These are phyloP conservation scores for Acacia melanoxylon DNA, from an alignment of 306 rosid genomes.

Conservation along the genomic window DNA sequence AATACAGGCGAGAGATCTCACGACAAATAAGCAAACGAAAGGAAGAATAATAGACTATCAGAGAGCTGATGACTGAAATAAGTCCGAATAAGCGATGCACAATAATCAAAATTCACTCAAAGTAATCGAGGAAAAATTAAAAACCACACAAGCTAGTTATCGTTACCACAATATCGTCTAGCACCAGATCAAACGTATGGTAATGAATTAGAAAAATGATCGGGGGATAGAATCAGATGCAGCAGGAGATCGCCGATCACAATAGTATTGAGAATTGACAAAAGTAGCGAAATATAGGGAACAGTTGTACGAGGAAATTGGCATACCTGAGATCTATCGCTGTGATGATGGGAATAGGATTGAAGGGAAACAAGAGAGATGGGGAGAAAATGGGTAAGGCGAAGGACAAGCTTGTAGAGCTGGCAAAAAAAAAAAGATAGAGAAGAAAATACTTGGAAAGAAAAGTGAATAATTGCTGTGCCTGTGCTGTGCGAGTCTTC, in stretches of 20 bases:
- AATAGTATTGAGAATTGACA: conserved; percentile 26
- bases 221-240: conserved; percentile 16
- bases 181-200: conserved; percentile 32
- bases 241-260: conserved; percentile 41
- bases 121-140: conserved; percentile 13
- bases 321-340: conserved; percentile 68
- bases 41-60: conserved; percentile 3
- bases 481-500: conserved; percentile 44
- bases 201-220: conserved; percentile 19
- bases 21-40: conserved; percentile 1
- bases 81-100: neutral
- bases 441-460: conserved; percentile 50
- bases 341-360: conserved; percentile 34
- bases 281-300: neutral
- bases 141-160: conserved; percentile 27
- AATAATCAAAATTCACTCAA: conserved; percentile 39
- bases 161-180: neutral
- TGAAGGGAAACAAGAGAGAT: conserved; percentile 23
- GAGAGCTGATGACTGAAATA: neutral
- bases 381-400: conserved; percentile 39
- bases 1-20: conserved; percentile 25
- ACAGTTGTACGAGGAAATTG: conserved; percentile 27
- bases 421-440: conserved; percentile 75
- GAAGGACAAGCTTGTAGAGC: conserved; percentile 68
- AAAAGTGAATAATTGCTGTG: conserved; percentile 84